Evolutionary conservation across 805 yeast species (phyloP).

Genomic region (Metschnikowia lachancei): DNA sequence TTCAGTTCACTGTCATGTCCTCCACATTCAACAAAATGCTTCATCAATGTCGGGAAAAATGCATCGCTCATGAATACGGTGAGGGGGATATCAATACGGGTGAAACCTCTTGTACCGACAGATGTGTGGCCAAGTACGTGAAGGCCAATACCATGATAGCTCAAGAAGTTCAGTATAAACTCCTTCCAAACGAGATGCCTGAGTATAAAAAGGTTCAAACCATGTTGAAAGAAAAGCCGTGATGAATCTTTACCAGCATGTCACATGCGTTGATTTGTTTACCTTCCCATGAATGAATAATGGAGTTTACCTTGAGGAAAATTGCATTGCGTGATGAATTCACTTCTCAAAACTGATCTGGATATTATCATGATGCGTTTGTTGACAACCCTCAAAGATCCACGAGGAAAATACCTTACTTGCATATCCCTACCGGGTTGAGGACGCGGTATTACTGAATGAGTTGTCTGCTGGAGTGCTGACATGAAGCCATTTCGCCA

Average conservation of each 20-base stretch:
- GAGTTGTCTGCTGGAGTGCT: too few species aligned
- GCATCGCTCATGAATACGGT: slow-evolving; percentile 81
- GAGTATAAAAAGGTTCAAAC: slow-evolving; percentile 35
- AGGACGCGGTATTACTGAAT: too few species aligned
- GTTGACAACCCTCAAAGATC: too few species aligned
- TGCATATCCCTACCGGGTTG: too few species aligned
- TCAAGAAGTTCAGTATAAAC: slow-evolving; percentile 37
- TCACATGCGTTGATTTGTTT: not conserved
- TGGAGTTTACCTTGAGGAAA: too few species aligned
- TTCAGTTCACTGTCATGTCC: slow-evolving; percentile 64
- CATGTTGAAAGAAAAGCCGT: slow-evolving; percentile 6
- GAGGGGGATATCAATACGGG: slow-evolving; percentile 85
- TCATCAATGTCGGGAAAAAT: slow-evolving; percentile 64
- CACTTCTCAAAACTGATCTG: too few species aligned
- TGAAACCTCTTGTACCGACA: slow-evolving; percentile 74
- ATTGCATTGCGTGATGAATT: too few species aligned
- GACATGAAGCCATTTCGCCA: too few species aligned
- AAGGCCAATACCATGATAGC: slow-evolving; percentile 67
- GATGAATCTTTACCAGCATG: not conserved
- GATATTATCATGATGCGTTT: too few species aligned
- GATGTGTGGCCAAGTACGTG: slow-evolving; percentile 85
- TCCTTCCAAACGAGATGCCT: slow-evolving; percentile 31
- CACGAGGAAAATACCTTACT: too few species aligned
- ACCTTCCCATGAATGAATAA: too few species aligned
- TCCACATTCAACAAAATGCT: slow-evolving; percentile 46